Conservation (phyloP, 371 early-diverging fungal genomes). For the Mortierella sp. region DNA sequence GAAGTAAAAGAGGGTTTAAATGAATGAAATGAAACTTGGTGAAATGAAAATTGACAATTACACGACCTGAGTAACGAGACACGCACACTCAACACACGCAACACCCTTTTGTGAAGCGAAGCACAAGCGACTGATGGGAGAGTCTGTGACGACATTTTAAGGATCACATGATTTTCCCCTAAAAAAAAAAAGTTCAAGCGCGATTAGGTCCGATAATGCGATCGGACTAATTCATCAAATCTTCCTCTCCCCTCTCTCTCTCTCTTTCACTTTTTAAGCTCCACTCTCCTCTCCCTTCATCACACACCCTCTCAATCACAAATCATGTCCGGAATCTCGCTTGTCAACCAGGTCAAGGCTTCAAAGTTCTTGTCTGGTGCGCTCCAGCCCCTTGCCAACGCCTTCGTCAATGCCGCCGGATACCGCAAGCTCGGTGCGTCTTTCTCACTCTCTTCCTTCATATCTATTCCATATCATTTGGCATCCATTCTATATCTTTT, state of each 20-base stretch:
- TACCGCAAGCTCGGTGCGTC: constrained; percentile 84
- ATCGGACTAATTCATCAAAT: background rate
- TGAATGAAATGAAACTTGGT: background rate
- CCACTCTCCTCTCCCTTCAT: constrained; percentile 11
- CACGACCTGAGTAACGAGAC: background rate
- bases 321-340: constrained; percentile 58
- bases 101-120: background rate
- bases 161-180: background rate
- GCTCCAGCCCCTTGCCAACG: constrained; percentile 77
- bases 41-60: background rate
- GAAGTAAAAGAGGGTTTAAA: constrained; percentile 1
- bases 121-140: background rate
- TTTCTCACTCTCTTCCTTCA: background rate
- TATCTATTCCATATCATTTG: background rate
- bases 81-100: constrained; percentile 9
- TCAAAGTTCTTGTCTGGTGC: constrained; percentile 72
- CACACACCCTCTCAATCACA: constrained; percentile 8
- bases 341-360: constrained; percentile 67
- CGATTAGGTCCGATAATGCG: constrained; percentile 1
- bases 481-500: background rate
- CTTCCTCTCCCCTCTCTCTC: background rate
- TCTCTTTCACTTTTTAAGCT: background rate
- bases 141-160: background rate
- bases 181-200: background rate
- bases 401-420: constrained; percentile 82